Base-by-base conservation (phyloP, 2,329 filamentous ascomycete genomes). In the Cadophora malorum region DNA sequence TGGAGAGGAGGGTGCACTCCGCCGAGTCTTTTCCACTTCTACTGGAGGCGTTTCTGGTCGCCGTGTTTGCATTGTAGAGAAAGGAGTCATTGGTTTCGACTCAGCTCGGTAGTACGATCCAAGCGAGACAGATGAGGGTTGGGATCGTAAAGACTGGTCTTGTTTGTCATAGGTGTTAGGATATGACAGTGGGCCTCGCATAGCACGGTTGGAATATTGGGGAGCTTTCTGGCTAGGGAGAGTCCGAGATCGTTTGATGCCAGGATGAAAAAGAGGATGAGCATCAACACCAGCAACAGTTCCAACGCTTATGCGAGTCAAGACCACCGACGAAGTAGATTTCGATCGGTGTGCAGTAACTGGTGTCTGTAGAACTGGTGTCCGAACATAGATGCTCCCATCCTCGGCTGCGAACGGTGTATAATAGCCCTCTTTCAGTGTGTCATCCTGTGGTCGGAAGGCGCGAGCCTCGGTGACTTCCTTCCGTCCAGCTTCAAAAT, bases 381-480 rank as follows among this genome's bases (percentile, higher is more conserved):
- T 41, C 3, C 53, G 52, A 33, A 58, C 33, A n/a, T 50, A 52
- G 7, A 62, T 50, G 59, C 28, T 62, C 7, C 52, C 25, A 25
- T 47, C 35, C 25, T 19, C 21, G 25, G 33, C 59, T 16, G 25
- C 28, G 21, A 41, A 25, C 14, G 25, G 16, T 25, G 38, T 31
- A 38, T 25, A 45, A 19, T 41, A 65, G 1, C 63, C 63, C 2
- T 62, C 65, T 41, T 63, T 67, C 59, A 67, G 25, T 9, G 59
- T 50, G 19, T 53, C 35, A 28, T 67, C 65, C n/a, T 58, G 10
- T 19, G 35, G 50, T 49, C 65, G 23, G 23, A 67, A 58, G 14
- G 59, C 65, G 28, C 65, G 59, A 49, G 65, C 65, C 21, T 63
- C 65, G 23, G 33, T 52, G 49, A 67, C 59, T 38, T 67, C 65